Evolutionary conservation across 73 alveolate species (phyloP).

Genomic region (Diophrys sp.): DNA sequence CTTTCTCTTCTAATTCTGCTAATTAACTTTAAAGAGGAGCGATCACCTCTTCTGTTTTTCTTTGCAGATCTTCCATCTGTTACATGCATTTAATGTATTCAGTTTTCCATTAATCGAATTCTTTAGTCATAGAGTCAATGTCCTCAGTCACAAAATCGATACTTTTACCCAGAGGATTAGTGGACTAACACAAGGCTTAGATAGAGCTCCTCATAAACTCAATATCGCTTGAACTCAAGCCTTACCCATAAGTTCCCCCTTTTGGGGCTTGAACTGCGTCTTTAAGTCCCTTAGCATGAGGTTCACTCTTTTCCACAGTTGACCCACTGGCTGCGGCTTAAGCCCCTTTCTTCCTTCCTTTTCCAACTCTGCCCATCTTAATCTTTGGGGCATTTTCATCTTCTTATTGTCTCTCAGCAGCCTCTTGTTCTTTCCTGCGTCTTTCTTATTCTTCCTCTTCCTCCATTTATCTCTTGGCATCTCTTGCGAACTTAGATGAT

Average conservation of each 20-base stretch:
- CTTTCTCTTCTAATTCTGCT: conserved; percentile 87
- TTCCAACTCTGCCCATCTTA: conserved; percentile 35
- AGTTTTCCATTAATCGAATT: conserved; percentile 85
- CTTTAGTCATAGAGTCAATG: conserved; percentile 91
- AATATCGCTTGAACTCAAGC: conserved; percentile 56
- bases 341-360: conserved; percentile 56
- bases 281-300: conserved; percentile 33
- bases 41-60: conserved; percentile 80
- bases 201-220: conserved; percentile 80
- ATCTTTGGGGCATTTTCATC: conserved; percentile 33
- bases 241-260: conserved; percentile 18
- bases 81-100: conserved; percentile 69
- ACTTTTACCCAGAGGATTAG: conserved; percentile 93
- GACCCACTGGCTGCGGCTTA: no score
- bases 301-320: conserved; percentile 21
- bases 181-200: conserved; percentile 82
- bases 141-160: conserved; percentile 93
- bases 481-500: conserved; percentile 24
- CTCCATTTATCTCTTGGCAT: conserved; percentile 5
- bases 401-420: conserved; percentile 31
- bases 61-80: conserved; percentile 73
- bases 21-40: conserved; percentile 82
- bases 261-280: conserved; percentile 15
- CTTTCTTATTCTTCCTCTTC: conserved; percentile 14
- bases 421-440: conserved; percentile 9